Evolutionary conservation across 495 filamentous ascomycete species (phyloP).

Genomic region (Darksidea phi): DNA sequence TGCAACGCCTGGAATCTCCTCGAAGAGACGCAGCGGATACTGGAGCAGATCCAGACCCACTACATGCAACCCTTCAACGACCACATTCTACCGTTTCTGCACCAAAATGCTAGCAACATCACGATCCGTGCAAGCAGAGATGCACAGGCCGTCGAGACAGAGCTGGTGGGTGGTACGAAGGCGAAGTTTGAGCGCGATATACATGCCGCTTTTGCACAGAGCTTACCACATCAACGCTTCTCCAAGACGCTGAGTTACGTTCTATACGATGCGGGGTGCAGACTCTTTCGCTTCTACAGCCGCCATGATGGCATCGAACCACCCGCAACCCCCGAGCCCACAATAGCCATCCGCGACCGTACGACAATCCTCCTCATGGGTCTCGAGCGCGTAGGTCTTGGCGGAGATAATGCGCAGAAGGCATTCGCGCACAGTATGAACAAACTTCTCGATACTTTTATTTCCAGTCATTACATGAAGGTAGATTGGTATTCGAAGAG

Average conservation of each 20-base stretch:
- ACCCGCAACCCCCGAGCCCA: conserved; percentile 9
- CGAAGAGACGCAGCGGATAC: conserved; percentile 26
- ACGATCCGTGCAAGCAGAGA: conserved; percentile 11
- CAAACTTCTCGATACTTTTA: conserved; percentile 35
- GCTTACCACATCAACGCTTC: conserved; percentile 34
- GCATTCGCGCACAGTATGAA: conserved; percentile 61
- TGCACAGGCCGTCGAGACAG: background rate
- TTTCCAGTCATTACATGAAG: conserved; percentile 38
- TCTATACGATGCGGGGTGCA: conserved; percentile 34
- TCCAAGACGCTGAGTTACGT: conserved; percentile 37
- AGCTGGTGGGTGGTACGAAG: background rate
- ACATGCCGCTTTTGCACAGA: conserved; percentile 34
- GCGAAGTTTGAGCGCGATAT: conserved; percentile 26
- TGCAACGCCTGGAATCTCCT: conserved; percentile 23
- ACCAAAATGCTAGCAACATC: conserved; percentile 45
- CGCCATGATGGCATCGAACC: conserved; percentile 11
- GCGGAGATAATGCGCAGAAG: conserved; percentile 69
- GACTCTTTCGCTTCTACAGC: conserved; percentile 26
- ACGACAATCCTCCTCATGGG: conserved; percentile 34
- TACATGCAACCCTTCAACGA: conserved; percentile 31
- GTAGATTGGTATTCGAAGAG: conserved; percentile 43
- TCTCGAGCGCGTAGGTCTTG: conserved; percentile 70
- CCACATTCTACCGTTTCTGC: conserved; percentile 29
- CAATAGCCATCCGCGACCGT: conserved; percentile 3
- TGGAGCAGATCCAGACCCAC: conserved; percentile 22